phyloP scores from a whole-genome alignment of 2,329 filamentous ascomycete genomes.

The Hymenoscyphus albidus region DNA sequence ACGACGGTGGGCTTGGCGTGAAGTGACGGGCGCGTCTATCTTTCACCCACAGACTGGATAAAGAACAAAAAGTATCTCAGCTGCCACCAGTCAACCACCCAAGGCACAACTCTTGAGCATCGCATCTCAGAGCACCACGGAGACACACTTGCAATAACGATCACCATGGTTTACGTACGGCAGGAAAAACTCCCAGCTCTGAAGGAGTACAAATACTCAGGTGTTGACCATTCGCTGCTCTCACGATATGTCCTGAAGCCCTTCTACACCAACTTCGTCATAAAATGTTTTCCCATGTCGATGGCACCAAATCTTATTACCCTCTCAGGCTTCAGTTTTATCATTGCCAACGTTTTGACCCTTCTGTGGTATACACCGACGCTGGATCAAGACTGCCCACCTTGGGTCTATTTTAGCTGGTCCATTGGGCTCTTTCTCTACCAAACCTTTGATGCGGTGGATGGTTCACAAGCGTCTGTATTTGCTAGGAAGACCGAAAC shows the following conservation, averaged over 20 bases:
- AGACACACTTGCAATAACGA: constrained; percentile 27
- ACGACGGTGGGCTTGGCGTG: constrained; percentile 5
- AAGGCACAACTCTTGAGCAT: background rate
- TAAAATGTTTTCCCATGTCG: constrained; percentile 88
- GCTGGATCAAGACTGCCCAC: constrained; percentile 86
- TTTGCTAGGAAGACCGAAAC: background rate
- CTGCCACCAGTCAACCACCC: background rate
- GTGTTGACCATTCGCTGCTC: constrained; percentile 82
- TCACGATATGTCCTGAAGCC: constrained; percentile 95
- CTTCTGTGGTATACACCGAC: constrained; percentile 95
- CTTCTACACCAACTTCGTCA: constrained; percentile 93
- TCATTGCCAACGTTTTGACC: constrained; percentile 84
- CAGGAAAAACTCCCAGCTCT: constrained; percentile 85
- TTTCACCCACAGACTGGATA: constrained; percentile 9
- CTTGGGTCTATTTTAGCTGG: constrained; percentile 95
- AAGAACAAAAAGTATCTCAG: background rate
- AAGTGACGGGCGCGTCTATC: constrained; percentile 16
- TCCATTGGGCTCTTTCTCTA: constrained; percentile 87
- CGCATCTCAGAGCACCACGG: background rate
- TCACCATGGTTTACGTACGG: constrained; percentile 87
- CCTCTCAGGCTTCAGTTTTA: constrained; percentile 82
- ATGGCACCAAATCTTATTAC: constrained; percentile 93
- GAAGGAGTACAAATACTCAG: constrained; percentile 92
- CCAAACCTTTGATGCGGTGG: constrained; percentile 97
- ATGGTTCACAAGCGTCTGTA: constrained; percentile 85